Evolutionary conservation across 768 basidiomycete species (phyloP).

Genomic region (Rhodosporidiobolus sp.): DNA sequence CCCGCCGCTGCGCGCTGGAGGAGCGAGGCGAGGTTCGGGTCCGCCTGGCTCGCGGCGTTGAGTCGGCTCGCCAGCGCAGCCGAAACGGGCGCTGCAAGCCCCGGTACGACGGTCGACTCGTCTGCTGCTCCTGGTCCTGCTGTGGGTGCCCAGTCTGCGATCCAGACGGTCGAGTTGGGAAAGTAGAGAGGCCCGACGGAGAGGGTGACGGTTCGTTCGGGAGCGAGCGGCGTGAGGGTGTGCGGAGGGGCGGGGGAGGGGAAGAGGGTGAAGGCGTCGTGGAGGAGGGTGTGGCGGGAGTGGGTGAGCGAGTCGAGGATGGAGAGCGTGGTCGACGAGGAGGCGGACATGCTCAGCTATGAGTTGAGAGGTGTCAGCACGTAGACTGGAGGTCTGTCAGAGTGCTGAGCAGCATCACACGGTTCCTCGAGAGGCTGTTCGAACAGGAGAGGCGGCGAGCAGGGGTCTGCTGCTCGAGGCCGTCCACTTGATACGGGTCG

Average conservation of each 20-base stretch:
- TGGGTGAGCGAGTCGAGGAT: conserved; percentile 27
- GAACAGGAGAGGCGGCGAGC: too few species aligned
- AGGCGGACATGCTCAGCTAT: neutral
- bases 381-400: too few species aligned
- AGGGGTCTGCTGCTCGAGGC: too few species aligned
- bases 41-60: conserved; percentile 24
- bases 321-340: conserved; percentile 7
- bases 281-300: conserved; percentile 10
- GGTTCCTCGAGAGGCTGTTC: too few species aligned
- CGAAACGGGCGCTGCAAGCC: neutral
- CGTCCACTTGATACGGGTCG: too few species aligned
- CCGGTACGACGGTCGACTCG: neutral
- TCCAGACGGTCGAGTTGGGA: conserved; percentile 9
- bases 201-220: neutral
- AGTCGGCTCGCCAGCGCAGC: conserved; percentile 21
- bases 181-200: conserved; percentile 35
- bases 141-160: conserved; percentile 5
- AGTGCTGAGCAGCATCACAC: too few species aligned
- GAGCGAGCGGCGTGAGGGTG: conserved; percentile 10
- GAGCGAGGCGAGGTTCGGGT: conserved; percentile 11
- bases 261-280: conserved; percentile 10
- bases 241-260: conserved; percentile 16
- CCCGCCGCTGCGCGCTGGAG: conserved; percentile 24
- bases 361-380: neutral
- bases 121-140: neutral